Conservation (phyloP, 2,329 filamentous ascomycete genomes). For the Aureobasidium namibiae region DNA sequence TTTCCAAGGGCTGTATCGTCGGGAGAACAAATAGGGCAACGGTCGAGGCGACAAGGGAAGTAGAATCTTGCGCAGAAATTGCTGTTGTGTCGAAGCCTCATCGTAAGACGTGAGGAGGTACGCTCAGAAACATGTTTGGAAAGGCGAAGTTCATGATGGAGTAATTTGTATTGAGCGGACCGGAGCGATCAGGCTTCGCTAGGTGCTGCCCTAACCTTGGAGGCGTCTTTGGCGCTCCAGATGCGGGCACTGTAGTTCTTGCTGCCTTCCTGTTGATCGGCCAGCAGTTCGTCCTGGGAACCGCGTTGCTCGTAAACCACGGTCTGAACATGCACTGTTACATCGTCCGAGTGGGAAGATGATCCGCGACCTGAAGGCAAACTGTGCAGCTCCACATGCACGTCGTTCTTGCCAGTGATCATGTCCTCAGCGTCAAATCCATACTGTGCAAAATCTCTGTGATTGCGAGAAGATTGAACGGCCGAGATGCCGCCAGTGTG, state of each 20-base stretch:
- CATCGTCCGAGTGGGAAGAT: neutral
- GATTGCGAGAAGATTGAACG: neutral
- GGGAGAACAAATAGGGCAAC: no score
- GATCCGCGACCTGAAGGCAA: neutral
- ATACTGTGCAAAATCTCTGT: neutral
- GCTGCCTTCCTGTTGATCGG: neutral
- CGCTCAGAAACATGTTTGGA: no score
- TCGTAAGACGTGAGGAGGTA: no score
- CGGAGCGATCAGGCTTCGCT: no score
- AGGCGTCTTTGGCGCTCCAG: neutral
- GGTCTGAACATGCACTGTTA: neutral
- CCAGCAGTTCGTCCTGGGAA: neutral
- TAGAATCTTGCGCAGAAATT: no score
- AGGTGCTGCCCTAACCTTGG: no score
- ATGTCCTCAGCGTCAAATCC: neutral
- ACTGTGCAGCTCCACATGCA: neutral
- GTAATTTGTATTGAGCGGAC: no score
- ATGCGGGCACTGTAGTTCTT: neutral
- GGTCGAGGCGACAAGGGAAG: no score
- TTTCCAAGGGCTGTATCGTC: no score
- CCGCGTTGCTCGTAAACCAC: neutral
- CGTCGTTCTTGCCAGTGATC: neutral
- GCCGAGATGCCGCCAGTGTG: neutral
- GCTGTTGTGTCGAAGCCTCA: no score
- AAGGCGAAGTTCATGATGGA: no score